Evolutionary conservation across 768 basidiomycete species (phyloP), one percentile per base, ranked within the genome.

Genomic region (Coprinopsis cinerea): DNA sequence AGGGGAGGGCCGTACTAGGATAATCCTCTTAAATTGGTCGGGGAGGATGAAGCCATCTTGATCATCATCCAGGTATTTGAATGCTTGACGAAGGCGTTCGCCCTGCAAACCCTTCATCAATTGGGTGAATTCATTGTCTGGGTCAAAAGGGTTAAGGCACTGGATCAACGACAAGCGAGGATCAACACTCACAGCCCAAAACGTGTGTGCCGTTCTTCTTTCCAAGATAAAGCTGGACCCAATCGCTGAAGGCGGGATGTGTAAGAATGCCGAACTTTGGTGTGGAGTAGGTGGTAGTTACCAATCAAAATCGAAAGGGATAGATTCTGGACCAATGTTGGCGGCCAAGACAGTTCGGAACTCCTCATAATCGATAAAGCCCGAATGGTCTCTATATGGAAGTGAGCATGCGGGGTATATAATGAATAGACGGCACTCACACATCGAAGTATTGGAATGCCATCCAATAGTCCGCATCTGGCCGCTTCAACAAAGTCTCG

Each of bases 101-200:
- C 94, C 96, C 71, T 97, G 96, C 49, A 97, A 78, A 36, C 93
- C 95, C 68, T 97, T 98, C 92, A 99, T 96, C 52, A 98, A 72
- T 70, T 97, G 94, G 25, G 93, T 96, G 70, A 98, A 98, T 67
- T 98, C 94, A 64, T 88, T 88, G 71, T 94, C 88, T 92, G 57
- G 7, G 40, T 44, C 34, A 26, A 4, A 32, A 54, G 32, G 46
- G 49, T 37, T 35, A 40, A 41, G 37, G 20, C 27, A 47, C 47
- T 44, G 47, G 34, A 14, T 41, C n/a, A 50, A 14, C n/a, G 24
- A 39, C n/a, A 9, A 34, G 7, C 17, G 10, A 6, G n/a, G 26
- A n/a, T 28, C 25, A 17, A 39, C 4, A 75, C 87, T 60, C 59
- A 92, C 93, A 96, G 69, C 92, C 92, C 49, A 96, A 75, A 52